Percentiles rank a stretch among this genome's conserved stretches.
phyloP scores from a whole-genome alignment of 2,329 filamentous ascomycete species.

The Rutstroemia sp. region DNA sequence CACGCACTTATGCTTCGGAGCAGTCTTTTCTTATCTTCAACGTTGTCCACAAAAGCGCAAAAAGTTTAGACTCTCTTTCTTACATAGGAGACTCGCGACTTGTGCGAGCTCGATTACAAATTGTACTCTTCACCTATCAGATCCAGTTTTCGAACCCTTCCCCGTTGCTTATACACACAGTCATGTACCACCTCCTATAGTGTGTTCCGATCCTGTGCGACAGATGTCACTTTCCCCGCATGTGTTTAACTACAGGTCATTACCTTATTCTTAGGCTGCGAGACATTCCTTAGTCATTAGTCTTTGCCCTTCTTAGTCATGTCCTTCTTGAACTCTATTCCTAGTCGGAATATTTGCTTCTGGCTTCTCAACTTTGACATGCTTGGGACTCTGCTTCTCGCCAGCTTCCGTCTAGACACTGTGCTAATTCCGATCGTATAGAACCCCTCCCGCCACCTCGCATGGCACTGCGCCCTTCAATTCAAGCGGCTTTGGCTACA shows the following conservation, averaged over 20 bases:
- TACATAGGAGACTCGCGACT: conserved; percentile 17
- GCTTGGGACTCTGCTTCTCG: too few species aligned
- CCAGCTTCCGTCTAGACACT: too few species aligned
- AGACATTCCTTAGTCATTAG: not conserved
- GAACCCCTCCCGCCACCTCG: not conserved
- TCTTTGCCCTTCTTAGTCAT: not conserved
- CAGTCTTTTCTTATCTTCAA: conserved; percentile 16
- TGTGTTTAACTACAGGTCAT: not conserved
- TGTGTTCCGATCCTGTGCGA: conserved; percentile 3
- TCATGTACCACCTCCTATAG: conserved; percentile 4
- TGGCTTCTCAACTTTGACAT: too few species aligned
- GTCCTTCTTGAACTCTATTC: not conserved
- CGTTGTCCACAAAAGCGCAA: conserved; percentile 21
- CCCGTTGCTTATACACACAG: conserved; percentile 1
- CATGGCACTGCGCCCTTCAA: not conserved
- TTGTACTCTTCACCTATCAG: conserved; percentile 13
- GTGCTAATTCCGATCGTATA: not conserved
- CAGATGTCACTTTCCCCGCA: not conserved
- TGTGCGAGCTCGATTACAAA: conserved; percentile 19
- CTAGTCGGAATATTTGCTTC: not conserved
- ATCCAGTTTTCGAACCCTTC: conserved; percentile 2
- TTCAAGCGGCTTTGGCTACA: too few species aligned
- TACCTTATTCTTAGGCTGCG: not conserved
- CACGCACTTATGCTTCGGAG: conserved; percentile 10
- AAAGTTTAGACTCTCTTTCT: conserved; percentile 25